A percentile compares a stretch with the other conserved stretches of the same genome.
Conservation (phyloP, 2,329 filamentous ascomycete genomes). For the Zymoseptoria brevis region DNA sequence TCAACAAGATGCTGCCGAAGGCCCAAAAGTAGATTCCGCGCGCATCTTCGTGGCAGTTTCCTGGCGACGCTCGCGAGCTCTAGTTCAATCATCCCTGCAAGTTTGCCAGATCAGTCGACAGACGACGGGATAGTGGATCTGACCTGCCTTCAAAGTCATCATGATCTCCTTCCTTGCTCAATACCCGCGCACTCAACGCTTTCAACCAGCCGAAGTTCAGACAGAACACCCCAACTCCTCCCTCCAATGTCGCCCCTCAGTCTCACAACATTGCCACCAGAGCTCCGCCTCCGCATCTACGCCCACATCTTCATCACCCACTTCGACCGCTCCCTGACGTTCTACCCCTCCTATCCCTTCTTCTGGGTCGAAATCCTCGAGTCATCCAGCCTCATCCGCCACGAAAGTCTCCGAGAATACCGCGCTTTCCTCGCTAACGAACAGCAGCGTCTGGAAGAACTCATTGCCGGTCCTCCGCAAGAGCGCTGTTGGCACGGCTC, state of each 20-base stretch:
- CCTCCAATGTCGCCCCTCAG: neutral
- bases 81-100: neutral
- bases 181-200: too few relatives aligned
- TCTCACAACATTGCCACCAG: constrained; percentile 13
- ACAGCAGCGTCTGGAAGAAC: neutral
- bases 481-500: neutral
- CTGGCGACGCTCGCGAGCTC: neutral
- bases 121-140: neutral
- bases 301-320: constrained; percentile 1
- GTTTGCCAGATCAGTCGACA: neutral
- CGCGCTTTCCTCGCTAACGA: neutral
- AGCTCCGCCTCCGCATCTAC: constrained; percentile 13
- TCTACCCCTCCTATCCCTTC: neutral
- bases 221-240: neutral
- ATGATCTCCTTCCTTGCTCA: neutral
- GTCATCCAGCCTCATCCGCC: neutral
- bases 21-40: neutral
- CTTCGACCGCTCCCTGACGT: neutral
- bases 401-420: neutral
- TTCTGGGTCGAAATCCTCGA: neutral
- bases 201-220: too few relatives aligned
- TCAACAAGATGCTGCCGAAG: constrained; percentile 20
- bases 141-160: neutral
- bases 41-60: neutral
- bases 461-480: neutral